A percentile compares a stretch with the other conserved stretches of the same genome.
These are phyloP conservation scores for Arthrobotrys iridis DNA, from an alignment of 2,329 filamentous ascomycete genomes.

Conservation along the genomic window DNA sequence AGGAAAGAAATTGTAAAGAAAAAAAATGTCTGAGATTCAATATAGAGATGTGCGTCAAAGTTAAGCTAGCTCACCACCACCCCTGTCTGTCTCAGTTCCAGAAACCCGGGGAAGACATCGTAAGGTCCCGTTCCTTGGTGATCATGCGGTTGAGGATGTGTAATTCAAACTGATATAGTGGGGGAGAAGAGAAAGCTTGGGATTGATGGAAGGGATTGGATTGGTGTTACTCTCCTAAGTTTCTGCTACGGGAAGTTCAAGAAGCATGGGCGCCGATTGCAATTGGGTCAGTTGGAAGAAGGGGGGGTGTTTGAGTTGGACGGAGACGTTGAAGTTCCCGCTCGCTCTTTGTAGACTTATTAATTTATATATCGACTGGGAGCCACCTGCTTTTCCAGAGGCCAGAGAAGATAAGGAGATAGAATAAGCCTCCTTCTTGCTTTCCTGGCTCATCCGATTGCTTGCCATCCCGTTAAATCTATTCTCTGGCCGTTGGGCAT, in stretches of 20 bases:
- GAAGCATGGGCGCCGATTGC: background rate
- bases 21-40: constrained; percentile 41
- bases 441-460: constrained; percentile 18
- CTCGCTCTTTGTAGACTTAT: background rate
- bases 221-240: constrained; percentile 31
- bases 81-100: constrained; percentile 21
- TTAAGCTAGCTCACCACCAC: constrained; percentile 10
- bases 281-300: constrained; percentile 10
- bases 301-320: too few species aligned
- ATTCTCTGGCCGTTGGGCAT: constrained; percentile 18
- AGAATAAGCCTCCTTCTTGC: background rate
- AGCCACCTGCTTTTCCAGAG: constrained; percentile 22
- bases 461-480: constrained; percentile 8
- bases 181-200: constrained; percentile 16
- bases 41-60: constrained; percentile 17
- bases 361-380: constrained; percentile 28
- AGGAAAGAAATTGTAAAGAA: background rate
- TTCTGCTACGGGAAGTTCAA: constrained; percentile 47
- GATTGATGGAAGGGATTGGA: constrained; percentile 4
- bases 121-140: constrained; percentile 36
- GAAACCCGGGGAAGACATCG: constrained; percentile 45
- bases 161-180: background rate
- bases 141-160: constrained; percentile 17
- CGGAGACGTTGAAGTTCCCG: constrained; percentile 6
- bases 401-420: constrained; percentile 11